Evolutionary conservation across 2,329 filamentous ascomycete genomes (phyloP), one percentile per base, ranked within the genome.

Genomic region (Arthrobotrys entomopaga): DNA sequence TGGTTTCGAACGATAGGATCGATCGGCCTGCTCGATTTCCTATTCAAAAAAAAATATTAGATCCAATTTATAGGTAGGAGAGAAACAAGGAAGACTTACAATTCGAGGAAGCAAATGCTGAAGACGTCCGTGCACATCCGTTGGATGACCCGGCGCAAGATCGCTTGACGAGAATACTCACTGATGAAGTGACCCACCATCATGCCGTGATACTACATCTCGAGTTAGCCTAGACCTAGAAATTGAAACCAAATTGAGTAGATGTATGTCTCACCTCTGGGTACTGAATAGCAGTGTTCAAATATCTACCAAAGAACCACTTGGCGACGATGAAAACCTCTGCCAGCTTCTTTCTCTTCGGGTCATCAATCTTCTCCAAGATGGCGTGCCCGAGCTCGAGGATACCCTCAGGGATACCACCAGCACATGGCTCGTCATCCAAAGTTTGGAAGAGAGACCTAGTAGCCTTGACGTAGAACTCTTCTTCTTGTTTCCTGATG

Each of bases 101-200:
- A 77, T 67, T 79, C 78, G 16, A 77, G 76, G 38, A 77, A 79
- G 65, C 77, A 75, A 29, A 79, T 77, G 64, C 77, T 77, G 49
- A 79, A 77, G 13, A 77, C 78, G 69, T 78, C 77, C 26, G 77
- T 78, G 40, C 78, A 79, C 78, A 79, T 79, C 54, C 77, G 76
- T 79, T 89, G 89, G 65, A 91, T 83, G 66, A 79, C 76, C 24
- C 77, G 78, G 52, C 78, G 77, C 22, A 79, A 53, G 40, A 91
- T 90, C 81, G 89, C 93, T 79, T 96, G 91, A 49, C 95, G 88
- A 48, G 92, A 93, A 81, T 94, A 92, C 78, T 96, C 92, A 57
- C 91, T 93, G 78, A 98, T 92, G 82, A 97, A 92, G 81, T 96
- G 94, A 79, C 96, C 92, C 66, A 92, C 87, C 84, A 98, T 89